Evolutionary conservation across 805 yeast species (phyloP).

Genomic region (Ogataea philodendri): DNA sequence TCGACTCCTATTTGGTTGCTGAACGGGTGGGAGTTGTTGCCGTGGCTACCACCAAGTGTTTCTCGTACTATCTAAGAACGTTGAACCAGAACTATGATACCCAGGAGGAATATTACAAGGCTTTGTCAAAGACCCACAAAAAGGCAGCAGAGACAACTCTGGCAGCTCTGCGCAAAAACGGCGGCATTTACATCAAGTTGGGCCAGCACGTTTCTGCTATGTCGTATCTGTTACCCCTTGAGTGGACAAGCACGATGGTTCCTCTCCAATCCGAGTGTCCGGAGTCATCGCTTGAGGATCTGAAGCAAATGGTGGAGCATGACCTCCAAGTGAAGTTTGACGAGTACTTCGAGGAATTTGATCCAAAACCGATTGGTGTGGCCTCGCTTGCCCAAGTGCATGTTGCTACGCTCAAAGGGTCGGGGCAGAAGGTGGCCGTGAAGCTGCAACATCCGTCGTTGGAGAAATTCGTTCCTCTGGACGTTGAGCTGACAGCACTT

Average conservation of each 20-base stretch:
- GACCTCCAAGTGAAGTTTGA: slow-evolving; percentile 64
- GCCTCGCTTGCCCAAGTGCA: slow-evolving; percentile 98
- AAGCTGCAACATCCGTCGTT: slow-evolving; percentile 92
- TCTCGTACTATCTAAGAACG: slow-evolving; percentile 61
- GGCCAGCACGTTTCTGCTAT: slow-evolving; percentile 95
- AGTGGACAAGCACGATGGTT: slow-evolving; percentile 94
- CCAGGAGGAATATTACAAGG: slow-evolving; percentile 47
- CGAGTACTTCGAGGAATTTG: slow-evolving; percentile 66
- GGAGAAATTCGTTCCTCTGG: slow-evolving; percentile 85
- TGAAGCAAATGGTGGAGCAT: slow-evolving; percentile 58
- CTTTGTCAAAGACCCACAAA: slow-evolving; percentile 64
- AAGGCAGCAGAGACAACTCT: slow-evolving; percentile 78
- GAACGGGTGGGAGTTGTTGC: slow-evolving; percentile 63
- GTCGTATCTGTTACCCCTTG: slow-evolving; percentile 84
- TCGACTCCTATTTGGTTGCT: slow-evolving; percentile 37
- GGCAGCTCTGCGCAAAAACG: slow-evolving; percentile 76
- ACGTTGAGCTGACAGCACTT: slow-evolving; percentile 69
- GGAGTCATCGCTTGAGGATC: slow-evolving; percentile 64
- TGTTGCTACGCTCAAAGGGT: slow-evolving; percentile 56
- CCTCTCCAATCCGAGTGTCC: slow-evolving; percentile 94
- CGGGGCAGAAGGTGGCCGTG: slow-evolving; percentile 77
- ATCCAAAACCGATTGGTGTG: slow-evolving; percentile 80
- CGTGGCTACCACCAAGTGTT: slow-evolving; percentile 70
- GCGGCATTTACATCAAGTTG: slow-evolving; percentile 89
- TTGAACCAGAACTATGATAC: slow-evolving; percentile 42